Base-by-base conservation (phyloP, 78 protist genomes). In the Isochrysis galbana region DNA sequence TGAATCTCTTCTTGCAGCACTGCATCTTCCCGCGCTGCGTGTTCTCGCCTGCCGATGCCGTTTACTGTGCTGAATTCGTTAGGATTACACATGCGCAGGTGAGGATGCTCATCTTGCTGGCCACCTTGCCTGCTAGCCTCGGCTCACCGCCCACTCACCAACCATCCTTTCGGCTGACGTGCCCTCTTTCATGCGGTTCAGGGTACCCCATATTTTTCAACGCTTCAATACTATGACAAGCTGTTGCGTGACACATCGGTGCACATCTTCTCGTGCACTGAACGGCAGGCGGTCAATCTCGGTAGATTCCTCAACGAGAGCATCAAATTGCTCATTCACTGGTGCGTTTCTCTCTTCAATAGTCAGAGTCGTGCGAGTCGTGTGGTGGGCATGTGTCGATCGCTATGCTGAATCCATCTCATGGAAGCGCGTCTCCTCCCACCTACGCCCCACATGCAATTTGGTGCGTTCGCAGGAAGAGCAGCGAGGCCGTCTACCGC, bases 11-110 rank as follows among this genome's bases (percentile, higher is more conserved):
- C 25, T 25, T 91, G 55, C 91, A 91, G 83, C 38, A 88, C 54
- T 91, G 93, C 88, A 91, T 91, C 83, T 83, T 72, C 55, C 93
- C 93, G 55, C 78, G 93, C 78, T 46, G 36, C n/a, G 39, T 11
- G 42, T 89, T 34, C 67, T 21, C 93, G n/a, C 83, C 72, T 44
- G 44, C 70, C 83, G 92, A 88, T 69, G 69, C 93, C 32, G 34
- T 36, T 32, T 89, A 5, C 84, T 91, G 92, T 55, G 36, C 89
- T 10, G 10, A 46, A 41, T 82, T 82, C 25, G 61, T 44, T 14
- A 4, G 2, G 89, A 51, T 46, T 51, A 1, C 2, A 26, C 89
- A 82, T 61, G 34, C 61, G 69, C 61, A 25, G n/a, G n/a, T n/a
- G n/a, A n/a, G n/a, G n/a, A n/a, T n/a, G n/a, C n/a, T n/a, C n/a